Base-by-base conservation (phyloP, 768 basidiomycete genomes). In the Leccinum variicolor region DNA sequence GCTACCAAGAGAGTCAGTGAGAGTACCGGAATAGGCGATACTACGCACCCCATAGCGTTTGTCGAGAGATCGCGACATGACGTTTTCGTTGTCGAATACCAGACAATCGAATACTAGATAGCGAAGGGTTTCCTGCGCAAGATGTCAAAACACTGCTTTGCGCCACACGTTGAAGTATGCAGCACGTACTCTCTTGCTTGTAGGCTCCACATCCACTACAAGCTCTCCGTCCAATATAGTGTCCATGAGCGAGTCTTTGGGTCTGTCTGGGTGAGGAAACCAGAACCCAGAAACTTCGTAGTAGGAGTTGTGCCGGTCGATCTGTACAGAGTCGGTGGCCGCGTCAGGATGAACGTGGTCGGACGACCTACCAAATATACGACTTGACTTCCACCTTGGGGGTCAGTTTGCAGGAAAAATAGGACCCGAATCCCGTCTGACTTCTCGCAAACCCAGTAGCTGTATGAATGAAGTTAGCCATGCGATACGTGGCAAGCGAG, bases 361-460 rank as follows among this genome's bases (percentile, higher is more conserved):
- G 41, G 56, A 52, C 46, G 52, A 74, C 89, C 62, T 63, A 96
- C 97, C 28, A 98, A 79, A 74, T 84, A 97, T 3, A 89, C 83
- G 41, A 69, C 71, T 70, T 90, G 89, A 50, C 74, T 78, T 62
- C 77, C 76, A 53, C 80, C 64, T 33, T 72, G 63, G 50, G 74
- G 65, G 76, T 89, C 79, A 52, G 87, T 81, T 70, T 81, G 77
- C 51, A 98, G 81, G 57, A 96, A 76, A 52, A 98, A 83, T 28
- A 99, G 78, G 41, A 98, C 91, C 34, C 97, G 85, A 52, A 99
- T 71, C 13, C 97, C 97, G 69, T 98, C 97, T 13, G 93, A 96
- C 77, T 98, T 98, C 77, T 99, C 97, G 75, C 94, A 97, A 45
- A 99, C 97, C 96, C 96, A 99, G 73, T 90, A 99, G 69, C 95